Evolutionary conservation across 2,329 filamentous ascomycete genomes (phyloP), one percentile per base, ranked within the genome.

Genomic region (Alternaria burnsii): DNA sequence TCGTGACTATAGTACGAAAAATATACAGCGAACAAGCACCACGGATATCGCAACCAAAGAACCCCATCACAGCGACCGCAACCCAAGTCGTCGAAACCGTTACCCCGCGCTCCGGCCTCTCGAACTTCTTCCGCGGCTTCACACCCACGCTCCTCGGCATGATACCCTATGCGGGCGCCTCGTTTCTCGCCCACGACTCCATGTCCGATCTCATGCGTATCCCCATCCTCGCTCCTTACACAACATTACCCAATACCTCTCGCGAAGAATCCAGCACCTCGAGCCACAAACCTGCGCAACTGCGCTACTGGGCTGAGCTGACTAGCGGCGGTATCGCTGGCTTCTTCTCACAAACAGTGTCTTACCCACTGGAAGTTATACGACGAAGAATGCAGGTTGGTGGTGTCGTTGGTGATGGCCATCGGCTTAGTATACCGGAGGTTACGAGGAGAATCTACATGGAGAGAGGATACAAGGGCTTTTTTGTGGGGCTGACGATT

Each of bases 121-220:
- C 88, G 57, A 99, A 99, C 79, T 99, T 99, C 78, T 99, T 97
- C 80, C 89, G 95, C 50, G 95, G 95, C 51, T 99, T 99, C 78
- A 88, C 89, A 0, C 92, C 94, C 0, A 98, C 95, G 0, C 80
- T 99, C 5, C 84, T 96, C 61, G 95, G 95, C 70, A 99, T 99
- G 94, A 83, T 99, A 1, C 95, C 95, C 0, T 99, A 99, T 74
- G 95, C 95, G 1, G 95, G 95, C 71, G 90, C 96, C 73, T 97
- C 93, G 1, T 99, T 99, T 81, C 86, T 99, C 41, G 97, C 93
- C 0, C 95, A 99, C 81, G 95, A 99, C 78, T 93, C 92, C 5
- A 88, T 91, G 41, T 92, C 92, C 62, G 95, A 99, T 78, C 73
- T 95, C 47, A 85, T 99, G 70, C 92, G 94, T 18, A 85, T 86